Percentiles rank a stretch among this genome's conserved stretches.
phyloP scores from a whole-genome alignment of 1,284 basidiomycete species.

The Puccinia horiana region DNA sequence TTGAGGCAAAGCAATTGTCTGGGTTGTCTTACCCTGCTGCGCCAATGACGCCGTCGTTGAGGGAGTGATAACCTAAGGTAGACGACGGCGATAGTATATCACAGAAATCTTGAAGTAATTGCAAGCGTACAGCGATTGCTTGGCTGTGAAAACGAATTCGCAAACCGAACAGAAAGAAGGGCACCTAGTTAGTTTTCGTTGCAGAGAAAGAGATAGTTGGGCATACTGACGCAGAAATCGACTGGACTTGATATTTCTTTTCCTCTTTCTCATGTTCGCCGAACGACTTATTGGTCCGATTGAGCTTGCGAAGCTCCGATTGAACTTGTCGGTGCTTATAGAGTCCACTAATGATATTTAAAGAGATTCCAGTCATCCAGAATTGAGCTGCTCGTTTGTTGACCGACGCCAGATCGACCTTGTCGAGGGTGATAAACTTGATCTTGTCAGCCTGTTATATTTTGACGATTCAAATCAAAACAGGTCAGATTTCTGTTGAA shows the following conservation, averaged over 20 bases:
- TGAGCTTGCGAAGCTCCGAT: background rate
- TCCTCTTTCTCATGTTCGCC: slow-evolving; percentile 44
- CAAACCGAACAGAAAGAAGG: slow-evolving; percentile 31
- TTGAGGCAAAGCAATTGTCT: background rate
- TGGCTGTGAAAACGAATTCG: slow-evolving; percentile 62
- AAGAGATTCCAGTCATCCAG: slow-evolving; percentile 80
- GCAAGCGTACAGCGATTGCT: slow-evolving; percentile 68
- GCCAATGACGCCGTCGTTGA: slow-evolving; percentile 85
- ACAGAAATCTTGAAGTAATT: slow-evolving; percentile 76
- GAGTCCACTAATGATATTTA: slow-evolving; percentile 51
- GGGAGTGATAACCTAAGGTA: slow-evolving; percentile 72
- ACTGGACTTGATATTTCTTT: slow-evolving; percentile 32
- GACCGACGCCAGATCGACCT: slow-evolving; percentile 69
- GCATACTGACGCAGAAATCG: slow-evolving; percentile 7
- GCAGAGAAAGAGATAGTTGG: background rate
- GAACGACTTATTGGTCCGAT: background rate
- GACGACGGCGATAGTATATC: slow-evolving; percentile 88
- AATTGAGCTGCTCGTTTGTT: slow-evolving; percentile 76
- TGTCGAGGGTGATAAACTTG: slow-evolving; percentile 59
- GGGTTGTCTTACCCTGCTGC: slow-evolving; percentile 70
- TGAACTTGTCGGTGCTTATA: slow-evolving; percentile 33
- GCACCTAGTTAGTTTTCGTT: slow-evolving; percentile 43
- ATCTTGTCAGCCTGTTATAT: slow-evolving; percentile 56
- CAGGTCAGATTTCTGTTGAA: background rate
- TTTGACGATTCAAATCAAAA: background rate